Base-by-base conservation (phyloP, 2,329 filamentous ascomycete species). In the Knoxdaviesia proteae region DNA sequence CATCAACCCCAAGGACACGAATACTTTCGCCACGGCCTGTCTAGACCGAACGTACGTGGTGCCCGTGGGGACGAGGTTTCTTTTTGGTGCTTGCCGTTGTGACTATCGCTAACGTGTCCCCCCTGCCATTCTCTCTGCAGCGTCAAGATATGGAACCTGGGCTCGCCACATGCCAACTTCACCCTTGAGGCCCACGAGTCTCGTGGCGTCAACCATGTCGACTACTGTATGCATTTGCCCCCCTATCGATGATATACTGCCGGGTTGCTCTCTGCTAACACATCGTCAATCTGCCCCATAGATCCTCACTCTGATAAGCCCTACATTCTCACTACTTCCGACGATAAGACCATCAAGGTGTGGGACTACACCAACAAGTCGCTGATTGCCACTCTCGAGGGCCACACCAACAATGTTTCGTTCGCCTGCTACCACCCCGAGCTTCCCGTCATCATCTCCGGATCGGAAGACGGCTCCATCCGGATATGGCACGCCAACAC, bases 361-460 rank as follows among this genome's bases (percentile, higher is more conserved):
- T 98, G 90, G 88, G 90, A 98, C 58, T 96, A 98, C 67, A 96
- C 88, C 8, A 96, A 87, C 40, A 98, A 98, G 64, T 90, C 86
- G 8, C 68, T 96, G 49, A 94, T 96, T 56, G 90, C 90, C 32
- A 96, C 88, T 3, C 70, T 98, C 40, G 90, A 98, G 60, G 90
- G 90, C 32, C 90, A 98, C 60, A 93, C 86, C 32, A 94, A 87
- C 61, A 98, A 98, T 55, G 90, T 98, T 40, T 94, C 87, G 3
- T 98, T 96, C 55, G 90, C 90, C 41, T 92, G 87, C 61, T 98
- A 96, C 58, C 90, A 98, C 61, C 90, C 90, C 2, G 88, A 96
- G 61, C 67, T 98, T 40, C 90, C 90, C 3, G 80, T 98, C 50
- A 98, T 98, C 54, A 88, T 98, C 44, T 96, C 90, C 30, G 90